Percentiles rank a stretch among this genome's conserved stretches.
Evolutionary conservation across 2,329 filamentous ascomycete species (phyloP).

Genomic region (Botrytis paeoniae): DNA sequence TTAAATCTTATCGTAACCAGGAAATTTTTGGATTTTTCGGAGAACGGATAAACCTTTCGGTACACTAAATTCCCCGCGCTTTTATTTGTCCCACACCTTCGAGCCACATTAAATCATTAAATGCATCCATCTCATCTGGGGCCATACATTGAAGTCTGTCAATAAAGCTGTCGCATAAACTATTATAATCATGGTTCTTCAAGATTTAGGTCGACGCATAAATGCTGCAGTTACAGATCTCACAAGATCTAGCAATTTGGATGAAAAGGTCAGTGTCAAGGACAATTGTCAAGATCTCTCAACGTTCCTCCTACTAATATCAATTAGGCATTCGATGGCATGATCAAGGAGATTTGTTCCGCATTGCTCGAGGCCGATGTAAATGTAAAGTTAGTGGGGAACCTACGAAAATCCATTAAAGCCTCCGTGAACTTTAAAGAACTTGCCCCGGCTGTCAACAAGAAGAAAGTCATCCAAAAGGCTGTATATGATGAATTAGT

Average conservation of each 20-base stretch:
- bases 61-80: constrained; percentile 17
- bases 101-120: constrained; percentile 20
- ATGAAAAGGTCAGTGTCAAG: constrained; percentile 72
- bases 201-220: constrained; percentile 97
- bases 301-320: constrained; percentile 39
- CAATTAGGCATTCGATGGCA: constrained; percentile 82
- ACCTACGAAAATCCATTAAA: constrained; percentile 90
- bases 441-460: constrained; percentile 86
- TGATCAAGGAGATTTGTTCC: constrained; percentile 97
- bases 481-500: constrained; percentile 97
- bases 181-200: constrained; percentile 76
- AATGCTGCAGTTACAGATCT: constrained; percentile 94
- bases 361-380: constrained; percentile 96
- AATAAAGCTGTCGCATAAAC: constrained; percentile 17
- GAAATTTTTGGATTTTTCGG: constrained; percentile 20
- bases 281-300: constrained; percentile 18
- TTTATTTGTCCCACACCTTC: constrained; percentile 21
- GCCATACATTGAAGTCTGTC: background rate
- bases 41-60: constrained; percentile 9
- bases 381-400: constrained; percentile 88
- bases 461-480: constrained; percentile 97
- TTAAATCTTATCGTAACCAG: constrained; percentile 16
- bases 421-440: constrained; percentile 91
- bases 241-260: constrained; percentile 85
- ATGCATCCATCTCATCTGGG: constrained; percentile 1